Evolutionary conservation across 768 basidiomycete genomes (phyloP).

Genomic region (Tulasnella sp.): DNA sequence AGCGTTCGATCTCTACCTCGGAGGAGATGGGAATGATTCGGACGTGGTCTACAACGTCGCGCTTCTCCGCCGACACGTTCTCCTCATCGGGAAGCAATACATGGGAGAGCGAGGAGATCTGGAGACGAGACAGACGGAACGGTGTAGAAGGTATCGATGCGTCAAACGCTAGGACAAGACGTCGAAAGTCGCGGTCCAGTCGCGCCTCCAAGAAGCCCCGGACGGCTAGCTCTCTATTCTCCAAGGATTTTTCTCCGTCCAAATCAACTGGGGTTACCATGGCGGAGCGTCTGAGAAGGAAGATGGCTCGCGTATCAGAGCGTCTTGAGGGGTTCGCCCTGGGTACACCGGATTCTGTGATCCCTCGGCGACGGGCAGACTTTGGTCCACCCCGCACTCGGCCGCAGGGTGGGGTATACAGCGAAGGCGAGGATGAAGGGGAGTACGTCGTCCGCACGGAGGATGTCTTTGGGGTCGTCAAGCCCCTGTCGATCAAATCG

Average conservation of each 20-base stretch:
- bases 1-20: neutral
- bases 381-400: neutral
- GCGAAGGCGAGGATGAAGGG: conserved; percentile 5
- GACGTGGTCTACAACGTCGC: neutral
- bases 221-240: neutral
- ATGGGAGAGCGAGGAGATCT: neutral
- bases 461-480: neutral
- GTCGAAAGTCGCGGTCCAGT: neutral
- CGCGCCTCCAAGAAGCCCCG: neutral
- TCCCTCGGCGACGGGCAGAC: neutral
- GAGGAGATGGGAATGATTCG: neutral
- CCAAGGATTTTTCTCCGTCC: neutral
- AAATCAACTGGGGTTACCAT: neutral
- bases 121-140: neutral
- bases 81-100: neutral
- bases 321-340: neutral
- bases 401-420: neutral
- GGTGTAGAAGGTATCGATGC: neutral
- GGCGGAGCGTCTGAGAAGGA: neutral
- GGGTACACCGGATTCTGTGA: neutral
- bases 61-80: neutral
- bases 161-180: neutral
- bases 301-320: neutral
- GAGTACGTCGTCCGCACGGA: neutral
- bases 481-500: neutral